Evolutionary conservation across 805 yeast species (phyloP).

Genomic region (Candida railenensis): DNA sequence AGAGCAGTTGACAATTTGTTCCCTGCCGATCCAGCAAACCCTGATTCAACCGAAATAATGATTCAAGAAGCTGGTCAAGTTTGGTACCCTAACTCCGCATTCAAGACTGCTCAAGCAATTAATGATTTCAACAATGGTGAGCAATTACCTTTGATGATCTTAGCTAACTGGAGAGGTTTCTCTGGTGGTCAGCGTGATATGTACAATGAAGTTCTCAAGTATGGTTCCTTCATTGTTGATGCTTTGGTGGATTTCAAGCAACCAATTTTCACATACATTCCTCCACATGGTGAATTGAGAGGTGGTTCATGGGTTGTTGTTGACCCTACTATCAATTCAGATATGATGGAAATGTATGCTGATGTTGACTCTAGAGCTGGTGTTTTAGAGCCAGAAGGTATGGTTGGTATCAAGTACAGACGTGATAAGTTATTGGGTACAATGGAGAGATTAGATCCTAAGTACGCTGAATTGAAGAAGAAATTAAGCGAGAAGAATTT

Average conservation of each 20-base stretch:
- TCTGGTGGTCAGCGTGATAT: slow-evolving; percentile 99
- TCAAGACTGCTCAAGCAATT: slow-evolving; percentile 98
- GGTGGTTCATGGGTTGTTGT: slow-evolving; percentile 99
- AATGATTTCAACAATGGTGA: slow-evolving; percentile 98
- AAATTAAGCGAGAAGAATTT: slow-evolving; percentile 54
- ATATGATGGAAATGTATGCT: slow-evolving; percentile 99
- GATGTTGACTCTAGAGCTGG: slow-evolving; percentile 95
- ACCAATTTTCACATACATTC: slow-evolving; percentile 95
- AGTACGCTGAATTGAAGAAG: slow-evolving; percentile 65
- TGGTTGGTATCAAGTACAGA: slow-evolving; percentile 98
- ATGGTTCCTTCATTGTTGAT: slow-evolving; percentile 95
- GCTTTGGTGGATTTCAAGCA: slow-evolving; percentile 94
- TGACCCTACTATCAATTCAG: slow-evolving; percentile 95
- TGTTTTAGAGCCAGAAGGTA: slow-evolving; percentile 98
- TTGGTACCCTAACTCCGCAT: slow-evolving; percentile 99
- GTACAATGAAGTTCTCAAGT: slow-evolving; percentile 97
- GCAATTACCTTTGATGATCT: slow-evolving; percentile 92
- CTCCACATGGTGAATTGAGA: slow-evolving; percentile 97
- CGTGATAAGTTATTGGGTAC: slow-evolving; percentile 88
- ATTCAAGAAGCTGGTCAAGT: slow-evolving; percentile 98
- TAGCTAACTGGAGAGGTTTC: slow-evolving; percentile 99
- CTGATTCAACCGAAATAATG: slow-evolving; percentile 83
- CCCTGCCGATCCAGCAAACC: slow-evolving; percentile 99
- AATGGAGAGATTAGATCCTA: slow-evolving; percentile 84
- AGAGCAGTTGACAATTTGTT: slow-evolving; percentile 81